Evolutionary conservation across 805 yeast genomes (phyloP).

Genomic region (Candida railenensis): DNA sequence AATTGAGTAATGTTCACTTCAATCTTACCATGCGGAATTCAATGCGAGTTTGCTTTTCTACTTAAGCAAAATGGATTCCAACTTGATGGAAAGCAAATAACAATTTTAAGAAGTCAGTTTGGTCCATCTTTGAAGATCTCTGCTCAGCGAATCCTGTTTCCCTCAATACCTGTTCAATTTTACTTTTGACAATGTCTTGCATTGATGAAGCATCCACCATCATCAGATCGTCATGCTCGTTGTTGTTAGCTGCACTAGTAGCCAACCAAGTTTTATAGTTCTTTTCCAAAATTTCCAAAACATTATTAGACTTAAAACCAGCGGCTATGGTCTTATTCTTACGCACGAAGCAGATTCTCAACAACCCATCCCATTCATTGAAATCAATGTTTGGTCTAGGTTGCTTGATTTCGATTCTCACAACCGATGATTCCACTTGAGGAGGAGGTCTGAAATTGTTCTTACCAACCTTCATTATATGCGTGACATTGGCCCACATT

Average conservation of each 20-base stretch:
- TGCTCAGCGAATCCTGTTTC: constrained; percentile 82
- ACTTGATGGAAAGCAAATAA: constrained; percentile 94
- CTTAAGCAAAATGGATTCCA: constrained; percentile 89
- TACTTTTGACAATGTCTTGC: constrained; percentile 55
- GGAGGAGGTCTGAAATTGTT: constrained; percentile 98
- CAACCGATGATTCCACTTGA: constrained; percentile 95
- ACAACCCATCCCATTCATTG: constrained; percentile 95
- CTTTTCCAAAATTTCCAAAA: constrained; percentile 77
- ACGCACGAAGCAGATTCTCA: constrained; percentile 88
- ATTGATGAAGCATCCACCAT: constrained; percentile 42
- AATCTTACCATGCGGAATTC: not conserved
- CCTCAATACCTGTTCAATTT: constrained; percentile 68
- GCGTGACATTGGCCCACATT: constrained; percentile 99
- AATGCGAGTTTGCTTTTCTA: not conserved
- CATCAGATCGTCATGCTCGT: constrained; percentile 36
- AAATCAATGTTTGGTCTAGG: constrained; percentile 95
- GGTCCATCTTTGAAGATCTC: constrained; percentile 93
- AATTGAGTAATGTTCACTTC: too few species aligned
- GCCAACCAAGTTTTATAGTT: constrained; percentile 81
- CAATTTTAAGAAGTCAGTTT: constrained; percentile 84
- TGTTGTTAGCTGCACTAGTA: constrained; percentile 44
- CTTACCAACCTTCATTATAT: constrained; percentile 96
- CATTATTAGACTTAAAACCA: constrained; percentile 81
- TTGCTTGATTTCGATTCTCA: constrained; percentile 82
- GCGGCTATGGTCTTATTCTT: constrained; percentile 92